These are phyloP conservation scores for Scheffersomyces ergatensis DNA, from an alignment of 805 yeast genomes.

Conservation along the genomic window DNA sequence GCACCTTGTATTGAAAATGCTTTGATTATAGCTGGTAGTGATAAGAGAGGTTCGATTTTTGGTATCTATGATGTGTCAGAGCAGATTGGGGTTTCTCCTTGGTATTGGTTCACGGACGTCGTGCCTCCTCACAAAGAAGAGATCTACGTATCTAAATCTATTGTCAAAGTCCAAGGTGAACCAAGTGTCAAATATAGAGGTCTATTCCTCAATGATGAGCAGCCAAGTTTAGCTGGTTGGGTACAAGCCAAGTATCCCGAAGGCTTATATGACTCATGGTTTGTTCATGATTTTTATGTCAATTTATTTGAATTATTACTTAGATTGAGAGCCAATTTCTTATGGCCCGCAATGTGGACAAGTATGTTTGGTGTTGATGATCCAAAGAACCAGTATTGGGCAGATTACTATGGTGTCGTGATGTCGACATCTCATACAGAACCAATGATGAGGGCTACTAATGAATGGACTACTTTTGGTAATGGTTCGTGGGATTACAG, in stretches of 20 bases:
- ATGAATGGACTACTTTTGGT: slow-evolving; percentile 13
- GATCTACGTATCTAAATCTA: slow-evolving; percentile 7
- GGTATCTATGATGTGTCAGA: slow-evolving; percentile 14
- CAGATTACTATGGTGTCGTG: slow-evolving; percentile 16
- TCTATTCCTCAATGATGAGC: slow-evolving; percentile 15
- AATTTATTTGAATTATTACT: slow-evolving; percentile 11
- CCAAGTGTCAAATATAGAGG: slow-evolving; percentile 15
- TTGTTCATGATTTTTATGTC: slow-evolving; percentile 13
- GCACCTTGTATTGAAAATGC: slow-evolving; percentile 8
- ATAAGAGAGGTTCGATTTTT: slow-evolving; percentile 15
- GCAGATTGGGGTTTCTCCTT: slow-evolving; percentile 15
- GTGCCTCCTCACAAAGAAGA: slow-evolving; percentile 7
- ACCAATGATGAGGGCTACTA: slow-evolving; percentile 14
- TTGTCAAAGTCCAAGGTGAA: slow-evolving; percentile 9
- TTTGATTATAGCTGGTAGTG: slow-evolving; percentile 15
- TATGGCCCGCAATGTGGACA: slow-evolving; percentile 18
- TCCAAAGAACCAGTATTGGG: slow-evolving; percentile 13
- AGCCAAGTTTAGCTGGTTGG: slow-evolving; percentile 15
- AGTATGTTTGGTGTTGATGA: slow-evolving; percentile 15
- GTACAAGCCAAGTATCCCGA: slow-evolving; percentile 9
- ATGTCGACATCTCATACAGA: slow-evolving; percentile 18
- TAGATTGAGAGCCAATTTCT: slow-evolving; percentile 12
- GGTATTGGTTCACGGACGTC: slow-evolving; percentile 15
- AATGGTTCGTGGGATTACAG: slow-evolving; percentile 14
- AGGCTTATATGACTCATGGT: slow-evolving; percentile 10